Evolutionary conservation across 2,329 filamentous ascomycete species (phyloP).

Genomic region (Sodiomyces alkalinus): DNA sequence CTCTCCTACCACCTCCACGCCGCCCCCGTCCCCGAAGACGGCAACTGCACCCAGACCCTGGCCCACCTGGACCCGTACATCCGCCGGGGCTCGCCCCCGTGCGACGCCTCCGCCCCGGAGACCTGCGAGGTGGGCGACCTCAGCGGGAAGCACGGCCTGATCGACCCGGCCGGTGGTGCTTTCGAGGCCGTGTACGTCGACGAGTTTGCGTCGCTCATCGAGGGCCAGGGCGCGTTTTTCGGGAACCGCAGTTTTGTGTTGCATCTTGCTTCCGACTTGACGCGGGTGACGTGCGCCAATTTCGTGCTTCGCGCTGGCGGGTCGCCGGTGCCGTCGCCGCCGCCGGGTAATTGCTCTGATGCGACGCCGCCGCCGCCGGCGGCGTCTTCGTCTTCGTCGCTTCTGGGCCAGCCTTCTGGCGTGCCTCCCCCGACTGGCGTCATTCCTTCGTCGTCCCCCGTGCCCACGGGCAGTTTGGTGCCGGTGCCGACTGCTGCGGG

Average conservation of each 20-base stretch:
- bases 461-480: not conserved
- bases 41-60: constrained; percentile 56
- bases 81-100: constrained; percentile 46
- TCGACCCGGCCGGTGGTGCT: constrained; percentile 26
- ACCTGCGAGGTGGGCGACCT: constrained; percentile 67
- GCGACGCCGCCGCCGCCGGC: constrained; percentile 1
- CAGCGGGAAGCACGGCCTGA: constrained; percentile 55
- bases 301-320: constrained; percentile 23
- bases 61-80: constrained; percentile 57
- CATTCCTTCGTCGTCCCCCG: constrained; percentile 1
- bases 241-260: constrained; percentile 50
- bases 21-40: constrained; percentile 43
- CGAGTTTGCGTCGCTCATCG: constrained; percentile 37
- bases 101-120: constrained; percentile 38
- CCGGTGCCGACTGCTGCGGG: constrained; percentile 1
- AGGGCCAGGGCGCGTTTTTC: constrained; percentile 40
- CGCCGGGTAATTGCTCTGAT: constrained; percentile 4
- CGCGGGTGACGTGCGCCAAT: constrained; percentile 50
- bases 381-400: too few species aligned
- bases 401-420: not conserved
- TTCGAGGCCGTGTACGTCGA: constrained; percentile 39
- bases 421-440: constrained; percentile 1
- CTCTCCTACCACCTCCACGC: constrained; percentile 62
- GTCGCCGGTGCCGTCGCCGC: constrained; percentile 3
- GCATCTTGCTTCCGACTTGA: constrained; percentile 44